Evolutionary conservation across 2,329 filamentous ascomycete genomes (phyloP), one percentile per base, ranked within the genome.

Genomic region (Achaetomium macrosporum): DNA sequence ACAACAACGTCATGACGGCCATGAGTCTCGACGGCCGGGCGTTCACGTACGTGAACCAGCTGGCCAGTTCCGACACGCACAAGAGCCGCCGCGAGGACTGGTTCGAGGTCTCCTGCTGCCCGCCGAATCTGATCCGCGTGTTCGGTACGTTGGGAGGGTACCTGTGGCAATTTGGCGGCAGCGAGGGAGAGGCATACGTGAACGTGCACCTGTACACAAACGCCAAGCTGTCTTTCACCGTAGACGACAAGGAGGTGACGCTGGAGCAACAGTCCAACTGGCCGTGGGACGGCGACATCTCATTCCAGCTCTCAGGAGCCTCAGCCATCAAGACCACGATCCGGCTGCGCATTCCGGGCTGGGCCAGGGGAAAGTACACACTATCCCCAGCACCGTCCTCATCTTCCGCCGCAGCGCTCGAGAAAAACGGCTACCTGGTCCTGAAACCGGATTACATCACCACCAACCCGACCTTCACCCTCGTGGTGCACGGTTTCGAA

Each of bases 41-140:
- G 20, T 42, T 42, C 41, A 42, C 41, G 12, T 42, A 42, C 20
- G 41, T 42, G 20, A 42, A 42, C 41, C 41, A 42, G 41, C 41
- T 42, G 20, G 41, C 41, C 3, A n/a, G 12, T 11, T 42, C 41
- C 7, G 20, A 29, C 12, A 7, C 41, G 20, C 20, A 42, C 41
- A 15, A n/a, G 6, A 42, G 41, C 41, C 20, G 9, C 20, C 19
- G 41, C 17, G 10, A 29, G 3, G 17, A 20, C 5, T 42, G 41
- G 41, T 42, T 42, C 41, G 41, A 42, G 19, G 15, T 11, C 17
- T 29, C 41, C 8, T 42, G 41, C 20, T 42, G 41, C 19, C 41
- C 41, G 17, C 41, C 41, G 9, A 42, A 42, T 25, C 20, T 42
- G 13, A 30, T 30, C 20, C 41, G 41, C n/a, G 20, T 42, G 41